Evolutionary conservation across 768 basidiomycete species (phyloP), one percentile per base, ranked within the genome.

Genomic region (Tulasnella sp.): DNA sequence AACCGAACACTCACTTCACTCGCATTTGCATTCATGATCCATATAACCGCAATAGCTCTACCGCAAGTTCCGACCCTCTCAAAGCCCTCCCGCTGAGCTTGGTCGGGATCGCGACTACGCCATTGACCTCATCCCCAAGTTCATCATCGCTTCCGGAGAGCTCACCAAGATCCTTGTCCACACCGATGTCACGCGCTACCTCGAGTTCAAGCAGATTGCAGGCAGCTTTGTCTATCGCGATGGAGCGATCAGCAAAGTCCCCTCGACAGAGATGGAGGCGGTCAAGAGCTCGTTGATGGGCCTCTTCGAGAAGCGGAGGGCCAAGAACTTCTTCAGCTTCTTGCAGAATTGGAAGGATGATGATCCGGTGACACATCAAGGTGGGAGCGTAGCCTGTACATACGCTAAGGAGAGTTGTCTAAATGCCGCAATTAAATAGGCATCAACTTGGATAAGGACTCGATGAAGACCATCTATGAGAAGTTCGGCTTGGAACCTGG

Each of bases 201-300:
- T 99, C 68, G 96, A 98, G 70, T 99, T 99, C 79, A 99, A 98
- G 77, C 94, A 97, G 75, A 97, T 99, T 73, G 92, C 96, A 0
- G 96, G 94, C 55, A 92, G 89, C 69, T 99, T 86, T 73, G 96
- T 99, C 60, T 97, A 92, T 71, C 85, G 94, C 55, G 94, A 98
- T 71, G 92, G 92, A 52, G 87, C 73, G 74, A 96, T 99, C 73
- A 91, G 89, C 62, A 99, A 99, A 73, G 96, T 99, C 9, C 96
- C 96, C 30, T 86, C 87, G 67, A 97, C 92, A 4, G 93, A 98
- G 76, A 84, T 93, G 77, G 96, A 99, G 75, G 96, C 96, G 8
- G 86, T 97, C 59, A 85, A 74, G 72, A 92, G 88, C 66, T 87
- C 92, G 31, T 76, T 99, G 66, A 98, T 99, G 93, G 96, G 96